Percentiles rank a stretch among this genome's conserved stretches.
These are phyloP conservation scores for Croton laevigatus DNA, from an alignment of 441 rosid species.

Conservation along the genomic window DNA sequence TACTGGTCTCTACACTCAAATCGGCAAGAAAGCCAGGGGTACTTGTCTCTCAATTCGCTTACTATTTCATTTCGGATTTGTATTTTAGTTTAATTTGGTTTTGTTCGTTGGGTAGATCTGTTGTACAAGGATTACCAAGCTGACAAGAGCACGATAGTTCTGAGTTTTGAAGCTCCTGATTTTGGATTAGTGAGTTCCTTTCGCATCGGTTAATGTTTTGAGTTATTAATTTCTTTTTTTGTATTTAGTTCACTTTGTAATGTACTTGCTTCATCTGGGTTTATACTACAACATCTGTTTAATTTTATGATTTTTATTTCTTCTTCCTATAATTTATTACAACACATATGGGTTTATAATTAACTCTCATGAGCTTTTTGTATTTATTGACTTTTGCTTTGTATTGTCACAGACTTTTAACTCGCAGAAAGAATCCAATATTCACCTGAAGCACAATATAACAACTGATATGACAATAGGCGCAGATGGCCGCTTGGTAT, in stretches of 20 bases:
- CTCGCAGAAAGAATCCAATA: slow-evolving; percentile 50
- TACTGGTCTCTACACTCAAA: slow-evolving; percentile 78
- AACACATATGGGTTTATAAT: too few relatives aligned
- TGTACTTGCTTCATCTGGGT: too few relatives aligned
- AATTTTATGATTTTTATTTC: too few relatives aligned
- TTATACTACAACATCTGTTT: too few relatives aligned
- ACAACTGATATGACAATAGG: slow-evolving; percentile 90
- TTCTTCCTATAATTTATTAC: too few relatives aligned
- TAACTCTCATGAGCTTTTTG: too few relatives aligned
- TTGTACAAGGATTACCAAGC: slow-evolving; percentile 88
- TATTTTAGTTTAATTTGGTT: background rate
- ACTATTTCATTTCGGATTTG: background rate
- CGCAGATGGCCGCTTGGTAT: slow-evolving; percentile 77
- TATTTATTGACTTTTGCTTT: too few relatives aligned
- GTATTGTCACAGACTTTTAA: slow-evolving; percentile 46
- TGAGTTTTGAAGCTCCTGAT: slow-evolving; percentile 66
- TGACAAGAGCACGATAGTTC: slow-evolving; percentile 78
- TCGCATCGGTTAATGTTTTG: background rate
- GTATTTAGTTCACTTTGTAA: too few relatives aligned
- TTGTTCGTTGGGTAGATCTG: slow-evolving; percentile 48
- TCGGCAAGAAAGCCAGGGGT: slow-evolving; percentile 87
- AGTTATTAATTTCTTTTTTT: background rate
- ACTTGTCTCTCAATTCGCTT: background rate
- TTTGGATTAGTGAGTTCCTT: slow-evolving; percentile 84
- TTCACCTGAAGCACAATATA: slow-evolving; percentile 81